phyloP scores from a whole-genome alignment of 306 rosid species.

The Sechiopsis laciniata region DNA sequence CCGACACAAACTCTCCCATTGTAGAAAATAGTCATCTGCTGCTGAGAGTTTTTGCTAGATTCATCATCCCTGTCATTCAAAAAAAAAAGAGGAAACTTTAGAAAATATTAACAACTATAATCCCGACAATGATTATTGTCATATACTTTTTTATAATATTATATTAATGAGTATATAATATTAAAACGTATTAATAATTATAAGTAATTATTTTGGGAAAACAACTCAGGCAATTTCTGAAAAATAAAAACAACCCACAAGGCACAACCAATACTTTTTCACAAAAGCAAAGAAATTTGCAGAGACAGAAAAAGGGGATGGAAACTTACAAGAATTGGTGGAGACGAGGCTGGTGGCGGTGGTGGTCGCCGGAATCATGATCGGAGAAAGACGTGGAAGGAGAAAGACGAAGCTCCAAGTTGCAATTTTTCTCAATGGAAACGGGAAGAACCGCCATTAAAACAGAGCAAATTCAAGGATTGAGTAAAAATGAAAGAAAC shows the following conservation, averaged over 20 bases:
- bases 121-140: too few relatives aligned
- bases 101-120: too few relatives aligned
- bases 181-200: too few relatives aligned
- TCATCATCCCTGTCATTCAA: constrained; percentile 10
- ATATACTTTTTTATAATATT: too few relatives aligned
- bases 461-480: not conserved
- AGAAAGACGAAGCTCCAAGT: constrained; percentile 54
- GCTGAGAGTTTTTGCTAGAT: constrained; percentile 22
- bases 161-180: too few relatives aligned
- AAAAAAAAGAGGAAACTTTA: too few relatives aligned
- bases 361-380: not conserved
- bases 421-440: constrained; percentile 46
- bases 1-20: constrained; percentile 54
- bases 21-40: constrained; percentile 55
- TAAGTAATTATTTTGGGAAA: too few relatives aligned
- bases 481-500: not conserved
- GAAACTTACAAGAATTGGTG: constrained; percentile 4
- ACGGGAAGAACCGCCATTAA: not conserved
- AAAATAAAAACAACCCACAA: not conserved
- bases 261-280: not conserved
- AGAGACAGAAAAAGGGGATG: not conserved
- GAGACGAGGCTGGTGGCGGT: not conserved
- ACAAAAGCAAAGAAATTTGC: not conserved
- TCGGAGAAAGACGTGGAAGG: constrained; percentile 26
- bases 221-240: too few relatives aligned